Percentiles rank a stretch among this genome's conserved stretches.
Evolutionary conservation across 306 rosid genomes (phyloP).

Genomic region (Castanospermum australe): DNA sequence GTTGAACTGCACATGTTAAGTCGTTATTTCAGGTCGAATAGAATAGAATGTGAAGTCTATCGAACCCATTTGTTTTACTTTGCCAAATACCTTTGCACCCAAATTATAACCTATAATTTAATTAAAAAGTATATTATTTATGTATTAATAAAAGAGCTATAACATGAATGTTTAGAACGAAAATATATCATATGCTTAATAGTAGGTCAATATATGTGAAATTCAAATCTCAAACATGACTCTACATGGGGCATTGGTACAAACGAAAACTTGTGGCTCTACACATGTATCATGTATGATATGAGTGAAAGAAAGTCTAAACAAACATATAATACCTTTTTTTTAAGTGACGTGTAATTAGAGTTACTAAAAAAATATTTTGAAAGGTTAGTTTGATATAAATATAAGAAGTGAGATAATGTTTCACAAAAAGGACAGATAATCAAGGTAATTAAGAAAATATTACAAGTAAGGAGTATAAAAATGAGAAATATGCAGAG

Average conservation of each 20-base stretch:
- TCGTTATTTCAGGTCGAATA: neutral
- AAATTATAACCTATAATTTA: neutral
- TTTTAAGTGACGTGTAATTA: neutral
- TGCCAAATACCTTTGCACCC: neutral
- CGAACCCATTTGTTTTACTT: neutral
- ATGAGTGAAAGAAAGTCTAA: neutral
- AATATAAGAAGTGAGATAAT: neutral
- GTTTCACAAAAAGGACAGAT: neutral
- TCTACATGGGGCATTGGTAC: too few species aligned
- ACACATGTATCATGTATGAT: too few species aligned
- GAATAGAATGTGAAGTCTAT: neutral
- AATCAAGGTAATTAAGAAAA: neutral
- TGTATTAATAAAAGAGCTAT: too few species aligned
- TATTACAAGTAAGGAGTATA: too few species aligned
- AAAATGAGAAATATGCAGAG: neutral
- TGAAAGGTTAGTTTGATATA: neutral
- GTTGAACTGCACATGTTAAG: neutral
- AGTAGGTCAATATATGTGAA: too few species aligned
- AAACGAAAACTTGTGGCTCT: neutral
- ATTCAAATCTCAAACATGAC: too few species aligned
- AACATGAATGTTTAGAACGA: too few species aligned
- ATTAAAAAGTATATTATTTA: too few species aligned
- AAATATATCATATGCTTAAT: too few species aligned
- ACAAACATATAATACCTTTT: neutral
- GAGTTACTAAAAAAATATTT: neutral